Base-by-base conservation (phyloP, 371 early-diverging fungal species). In the Nematocida minor region DNA sequence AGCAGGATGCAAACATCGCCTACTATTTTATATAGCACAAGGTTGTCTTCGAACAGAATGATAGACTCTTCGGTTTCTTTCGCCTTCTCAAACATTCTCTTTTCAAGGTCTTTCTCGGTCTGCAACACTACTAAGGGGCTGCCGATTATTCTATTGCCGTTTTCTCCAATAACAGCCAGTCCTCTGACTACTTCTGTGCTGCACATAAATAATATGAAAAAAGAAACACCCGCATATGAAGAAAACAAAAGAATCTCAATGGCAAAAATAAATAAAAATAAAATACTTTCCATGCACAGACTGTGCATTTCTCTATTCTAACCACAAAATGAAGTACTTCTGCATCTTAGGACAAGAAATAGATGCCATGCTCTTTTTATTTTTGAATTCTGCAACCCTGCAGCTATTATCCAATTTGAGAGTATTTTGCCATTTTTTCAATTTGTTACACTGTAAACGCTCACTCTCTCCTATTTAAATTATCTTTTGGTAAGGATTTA, bases 21-120 rank as follows among this genome's bases (percentile, higher is more conserved):
- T 32, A 80, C 47, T 46, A 55, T 79, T 34, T 80, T 69, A 48
- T 66, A 79, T 38, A 83, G 62, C 1, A 83, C 80, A 48, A 83
- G 62, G 25, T 51, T 55, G 36, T 81, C 74, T 31, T 79, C 77
- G 27, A 74, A 74, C 9, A 74, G 40, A 34, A 74, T 42, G 20
- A 74, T 63, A n/a, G 31, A 29, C 11, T 46, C 77, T 1, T 74
- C 64, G 9, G 47, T 53, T 66, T 74, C 77, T 41, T 74, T 74
- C 41, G 77, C 77, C 36, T 62, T 74, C 32, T 20, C 41, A 49
- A 74, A 74, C 66, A 74, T 74, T 38, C 40, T 64, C 38, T 31
- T 42, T 4, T 74, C 77, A 32, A 14, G 18, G 4, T 64, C 64
- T 36, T 40, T 16, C 16, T 7, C 4, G 14, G 7, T 22, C 2